Base-by-base conservation (phyloP, 768 basidiomycete species). In the Cystobasidium ongulense region DNA sequence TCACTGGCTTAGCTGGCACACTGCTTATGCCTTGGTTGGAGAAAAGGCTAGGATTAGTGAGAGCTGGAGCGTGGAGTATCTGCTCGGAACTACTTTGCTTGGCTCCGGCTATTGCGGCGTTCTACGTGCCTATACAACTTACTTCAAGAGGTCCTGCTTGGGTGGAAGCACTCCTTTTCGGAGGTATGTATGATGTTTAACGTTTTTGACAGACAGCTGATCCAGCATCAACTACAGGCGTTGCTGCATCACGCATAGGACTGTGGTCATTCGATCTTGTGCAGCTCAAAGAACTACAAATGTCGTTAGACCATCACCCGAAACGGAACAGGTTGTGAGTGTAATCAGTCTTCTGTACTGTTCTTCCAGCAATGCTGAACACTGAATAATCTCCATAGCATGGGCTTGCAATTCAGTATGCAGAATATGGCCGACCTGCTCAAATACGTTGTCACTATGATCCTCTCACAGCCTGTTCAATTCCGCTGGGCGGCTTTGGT, bases 201-300 rank as follows among this genome's bases (percentile, higher is more conserved):
- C n/a, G n/a, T n/a, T n/a, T n/a, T n/a, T 31, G 61, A 17, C 15
- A 36, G 5, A n/a, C 67, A n/a, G n/a, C n/a, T 59, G 21, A 59
- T 27, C 50, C 50, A 29, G 0, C 53, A 65, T 41, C 27, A 1
- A 35, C 11, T 36, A 0, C 70, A 82, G 84, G 85, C 17, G 84
- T 86, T 82, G 84, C 84, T 2, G 76, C 84, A 0, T 83, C 83
- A 0, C 80, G 84, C 7, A 82, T 85, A 36, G 85, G 85, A 0
- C 81, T 86, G 0, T 86, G 85, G 85, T 81, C 83, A 0, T 86
- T 86, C 77, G 86, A 86, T 76, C 81, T 86, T 8, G 80, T 81
- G 57, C 85, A 86, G 68, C 79, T 85, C 13, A 84, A 86, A 72
- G 81, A 84, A 67, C 80, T 86, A 4, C 85, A 86, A 76, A 78